Evolutionary conservation across 1,139 yeast species (phyloP).

Genomic region (Diutina catenulata): DNA sequence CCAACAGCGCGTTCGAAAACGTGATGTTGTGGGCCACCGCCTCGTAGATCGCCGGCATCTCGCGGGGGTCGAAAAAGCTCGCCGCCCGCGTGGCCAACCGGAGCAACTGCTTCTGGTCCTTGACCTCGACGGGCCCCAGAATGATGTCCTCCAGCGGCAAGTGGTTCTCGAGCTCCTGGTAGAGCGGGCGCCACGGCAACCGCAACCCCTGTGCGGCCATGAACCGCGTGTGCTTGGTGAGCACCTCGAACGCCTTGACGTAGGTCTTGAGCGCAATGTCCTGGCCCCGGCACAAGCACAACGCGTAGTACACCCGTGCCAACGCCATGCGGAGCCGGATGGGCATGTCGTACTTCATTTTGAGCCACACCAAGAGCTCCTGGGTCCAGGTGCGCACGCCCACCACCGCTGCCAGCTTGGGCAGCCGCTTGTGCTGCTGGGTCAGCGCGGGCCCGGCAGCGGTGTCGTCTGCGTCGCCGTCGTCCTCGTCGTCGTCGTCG

Average conservation of each 20-base stretch:
- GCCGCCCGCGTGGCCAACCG: constrained; percentile 38
- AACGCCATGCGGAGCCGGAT: constrained; percentile 47
- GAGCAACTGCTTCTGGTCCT: constrained; percentile 31
- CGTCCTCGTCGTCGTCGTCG: constrained; percentile 9
- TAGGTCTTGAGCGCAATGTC: constrained; percentile 49
- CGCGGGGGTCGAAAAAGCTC: constrained; percentile 27
- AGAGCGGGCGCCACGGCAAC: constrained; percentile 44
- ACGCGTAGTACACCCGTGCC: constrained; percentile 60
- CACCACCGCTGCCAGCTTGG: constrained; percentile 62
- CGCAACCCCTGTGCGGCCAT: constrained; percentile 22
- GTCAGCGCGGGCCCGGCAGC: constrained; percentile 8
- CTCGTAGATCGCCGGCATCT: constrained; percentile 25
- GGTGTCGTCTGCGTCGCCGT: constrained; percentile 6
- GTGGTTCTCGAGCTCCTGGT: constrained; percentile 23
- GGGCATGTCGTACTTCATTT: constrained; percentile 78
- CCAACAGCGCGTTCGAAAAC: constrained; percentile 44
- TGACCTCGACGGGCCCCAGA: constrained; percentile 23
- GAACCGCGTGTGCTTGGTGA: constrained; percentile 42
- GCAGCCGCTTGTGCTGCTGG: constrained; percentile 43
- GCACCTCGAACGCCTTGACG: constrained; percentile 48
- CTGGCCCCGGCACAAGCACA: constrained; percentile 71
- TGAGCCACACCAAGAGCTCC: constrained; percentile 70
- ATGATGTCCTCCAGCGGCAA: constrained; percentile 22
- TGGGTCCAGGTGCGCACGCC: constrained; percentile 82
- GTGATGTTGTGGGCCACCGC: constrained; percentile 38